Evolutionary conservation across 106 monocot genomes (phyloP).

Genomic region (Agapanthus africanus): DNA sequence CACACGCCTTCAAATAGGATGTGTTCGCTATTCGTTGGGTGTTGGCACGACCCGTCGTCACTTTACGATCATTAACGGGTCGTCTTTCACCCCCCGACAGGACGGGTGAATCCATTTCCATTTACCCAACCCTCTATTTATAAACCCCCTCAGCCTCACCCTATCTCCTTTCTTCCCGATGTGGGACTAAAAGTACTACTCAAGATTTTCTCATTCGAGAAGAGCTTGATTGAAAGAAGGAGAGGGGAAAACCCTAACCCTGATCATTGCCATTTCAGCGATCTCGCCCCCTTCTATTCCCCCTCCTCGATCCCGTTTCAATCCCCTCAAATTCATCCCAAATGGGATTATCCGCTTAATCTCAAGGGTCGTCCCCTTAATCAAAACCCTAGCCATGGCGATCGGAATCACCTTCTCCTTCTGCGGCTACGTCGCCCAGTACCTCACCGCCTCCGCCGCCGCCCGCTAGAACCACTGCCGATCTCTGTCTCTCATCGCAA

Average conservation of each 20-base stretch:
- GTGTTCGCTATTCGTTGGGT: slow-evolving; percentile 54
- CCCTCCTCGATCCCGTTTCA: slow-evolving; percentile 15
- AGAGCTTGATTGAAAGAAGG: too few species aligned
- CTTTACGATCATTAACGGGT: slow-evolving; percentile 76
- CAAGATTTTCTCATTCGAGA: too few species aligned
- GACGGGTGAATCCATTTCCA: slow-evolving; percentile 17
- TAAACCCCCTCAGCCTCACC: not conserved
- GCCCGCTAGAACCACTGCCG: slow-evolving; percentile 25
- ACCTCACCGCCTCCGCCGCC: slow-evolving; percentile 40
- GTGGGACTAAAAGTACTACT: too few species aligned
- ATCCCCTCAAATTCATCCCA: not conserved
- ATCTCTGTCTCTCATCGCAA: slow-evolving; percentile 21
- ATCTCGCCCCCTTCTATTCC: slow-evolving; percentile 4
- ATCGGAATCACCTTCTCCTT: slow-evolving; percentile 64
- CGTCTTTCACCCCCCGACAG: slow-evolving; percentile 75
- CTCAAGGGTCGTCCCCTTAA: slow-evolving; percentile 8
- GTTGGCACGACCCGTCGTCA: slow-evolving; percentile 85
- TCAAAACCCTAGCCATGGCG: slow-evolving; percentile 47
- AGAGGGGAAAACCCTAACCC: too few species aligned
- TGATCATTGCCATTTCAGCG: too few species aligned
- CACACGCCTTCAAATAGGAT: slow-evolving; percentile 30
- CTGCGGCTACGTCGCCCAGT: slow-evolving; percentile 67
- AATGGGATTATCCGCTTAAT: slow-evolving; percentile 12
- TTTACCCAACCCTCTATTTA: not conserved
- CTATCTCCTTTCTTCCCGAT: not conserved